A percentile compares a stretch with the other conserved stretches of the same genome.
Conservation (phyloP, 768 basidiomycete species). For the Russula emetica region DNA sequence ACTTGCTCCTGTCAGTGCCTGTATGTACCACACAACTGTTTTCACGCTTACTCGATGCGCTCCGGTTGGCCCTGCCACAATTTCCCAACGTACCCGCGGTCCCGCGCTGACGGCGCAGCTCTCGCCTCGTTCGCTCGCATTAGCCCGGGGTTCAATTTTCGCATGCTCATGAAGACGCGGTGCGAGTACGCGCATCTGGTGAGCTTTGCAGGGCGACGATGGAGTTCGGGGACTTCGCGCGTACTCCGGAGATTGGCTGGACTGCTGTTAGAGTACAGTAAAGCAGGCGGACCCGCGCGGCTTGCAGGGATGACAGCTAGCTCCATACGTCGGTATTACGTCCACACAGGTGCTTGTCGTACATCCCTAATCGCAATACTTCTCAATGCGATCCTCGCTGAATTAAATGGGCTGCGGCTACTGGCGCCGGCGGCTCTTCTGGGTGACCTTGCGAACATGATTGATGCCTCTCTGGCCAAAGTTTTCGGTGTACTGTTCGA, state of each 20-base stretch:
- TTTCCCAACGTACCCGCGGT: constrained; percentile 47
- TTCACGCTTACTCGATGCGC: constrained; percentile 60
- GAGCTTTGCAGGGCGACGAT: constrained; percentile 43
- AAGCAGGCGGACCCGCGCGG: constrained; percentile 23
- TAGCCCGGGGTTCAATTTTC: constrained; percentile 88
- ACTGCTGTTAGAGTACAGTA: constrained; percentile 27
- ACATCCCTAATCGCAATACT: constrained; percentile 65
- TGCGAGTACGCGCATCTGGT: constrained; percentile 49
- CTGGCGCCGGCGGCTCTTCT: constrained; percentile 65
- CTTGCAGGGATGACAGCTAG: constrained; percentile 25
- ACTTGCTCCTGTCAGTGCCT: constrained; percentile 56
- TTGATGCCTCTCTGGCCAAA: constrained; percentile 49
- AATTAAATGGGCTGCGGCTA: constrained; percentile 75
- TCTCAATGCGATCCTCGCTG: constrained; percentile 64
- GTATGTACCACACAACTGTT: constrained; percentile 61
- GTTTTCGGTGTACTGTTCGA: constrained; percentile 45
- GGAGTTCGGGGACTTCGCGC: constrained; percentile 26
- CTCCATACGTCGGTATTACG: no score
- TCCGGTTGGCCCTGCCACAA: constrained; percentile 61
- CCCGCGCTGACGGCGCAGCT: constrained; percentile 80
- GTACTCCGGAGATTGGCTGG: constrained; percentile 12
- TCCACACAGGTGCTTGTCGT: constrained; percentile 68
- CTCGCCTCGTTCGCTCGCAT: constrained; percentile 82
- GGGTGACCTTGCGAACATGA: constrained; percentile 42
- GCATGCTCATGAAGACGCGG: constrained; percentile 60